Base-by-base conservation (phyloP, 306 rosid species). In the Inga leiocalycina region DNA sequence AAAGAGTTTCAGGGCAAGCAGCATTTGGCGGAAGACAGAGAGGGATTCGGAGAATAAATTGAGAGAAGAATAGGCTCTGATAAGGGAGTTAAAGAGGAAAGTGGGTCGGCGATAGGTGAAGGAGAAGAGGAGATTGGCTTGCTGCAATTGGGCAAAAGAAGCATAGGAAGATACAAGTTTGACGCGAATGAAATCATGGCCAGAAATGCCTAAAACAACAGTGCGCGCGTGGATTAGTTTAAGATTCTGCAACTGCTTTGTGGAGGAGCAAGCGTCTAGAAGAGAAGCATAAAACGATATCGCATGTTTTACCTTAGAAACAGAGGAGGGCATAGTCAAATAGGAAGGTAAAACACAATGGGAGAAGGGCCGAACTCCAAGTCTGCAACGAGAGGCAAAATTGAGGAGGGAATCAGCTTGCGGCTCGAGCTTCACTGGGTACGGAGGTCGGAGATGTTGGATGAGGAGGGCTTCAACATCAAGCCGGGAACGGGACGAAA, bases 131-230 rank as follows among this genome's bases (percentile, higher is more conserved):
- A 82, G n/a, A 62, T 51, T 78, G 56, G 94, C 89, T 81, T 91
- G 81, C 67, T 32, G 90, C 32, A 91, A 78, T 51, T 87, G 96
- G 65, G 83, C 54, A 72, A 92, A 90, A 0, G 89, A 89, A 73
- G 97, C 94, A 67, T 93, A 91, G 79, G 88, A 83, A 52, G 79
- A 84, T 20, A 89, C 80, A 20, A 93, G 92, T 84, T 93, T 93
- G 54, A 45, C 71, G 78, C 93, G 80, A 67, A 93, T 90, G 87
- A 91, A 91, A 71, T 86, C 82, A 15, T 86, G 75, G 85, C 43
- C 16, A 32, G 94, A 89, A 85, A 93, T 79, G 20, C 88, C 79
- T 1, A 85, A 75, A 13, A n/a, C 65, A 14, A 93, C 72, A 66
- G 85, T 75, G 35, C 64, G 82, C 0, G 93, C 88, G 56, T 93